Percentiles rank a stretch among this genome's conserved stretches.
phyloP scores from a whole-genome alignment of 257 asterid species.

The Vinca minor region DNA sequence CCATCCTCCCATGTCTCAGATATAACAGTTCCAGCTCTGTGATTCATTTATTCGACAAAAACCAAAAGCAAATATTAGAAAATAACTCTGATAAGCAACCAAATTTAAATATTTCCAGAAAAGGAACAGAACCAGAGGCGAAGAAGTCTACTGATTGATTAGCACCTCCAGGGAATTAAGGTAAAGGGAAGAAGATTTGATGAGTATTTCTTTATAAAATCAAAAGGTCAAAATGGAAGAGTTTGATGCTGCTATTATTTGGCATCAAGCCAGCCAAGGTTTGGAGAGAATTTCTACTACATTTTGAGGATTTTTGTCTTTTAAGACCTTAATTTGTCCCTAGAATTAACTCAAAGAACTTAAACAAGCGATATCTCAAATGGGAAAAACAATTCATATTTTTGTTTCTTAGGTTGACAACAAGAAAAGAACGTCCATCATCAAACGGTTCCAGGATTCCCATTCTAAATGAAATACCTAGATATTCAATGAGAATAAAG shows the following conservation, averaged over 20 bases:
- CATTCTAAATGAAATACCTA: background rate
- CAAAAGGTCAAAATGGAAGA: background rate
- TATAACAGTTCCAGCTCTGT: conserved; percentile 89
- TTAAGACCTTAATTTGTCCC: background rate
- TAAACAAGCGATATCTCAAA: background rate
- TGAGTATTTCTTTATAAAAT: background rate
- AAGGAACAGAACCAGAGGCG: background rate
- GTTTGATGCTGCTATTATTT: background rate
- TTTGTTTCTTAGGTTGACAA: background rate
- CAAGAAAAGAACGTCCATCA: background rate
- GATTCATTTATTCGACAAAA: conserved; percentile 14
- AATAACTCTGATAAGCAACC: background rate
- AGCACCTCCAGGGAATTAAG: background rate
- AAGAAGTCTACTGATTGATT: background rate
- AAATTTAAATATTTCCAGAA: background rate
- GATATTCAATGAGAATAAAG: background rate
- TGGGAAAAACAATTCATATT: background rate
- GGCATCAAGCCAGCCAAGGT: background rate
- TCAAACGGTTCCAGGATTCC: background rate
- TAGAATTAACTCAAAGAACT: background rate
- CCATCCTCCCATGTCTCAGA: conserved; percentile 99
- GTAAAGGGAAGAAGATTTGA: background rate
- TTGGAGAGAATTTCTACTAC: background rate
- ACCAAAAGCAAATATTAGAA: conserved; percentile 11
- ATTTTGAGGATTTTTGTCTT: background rate